These are phyloP conservation scores for Inosperma sp. DNA, from an alignment of 768 basidiomycete species.

Conservation along the genomic window DNA sequence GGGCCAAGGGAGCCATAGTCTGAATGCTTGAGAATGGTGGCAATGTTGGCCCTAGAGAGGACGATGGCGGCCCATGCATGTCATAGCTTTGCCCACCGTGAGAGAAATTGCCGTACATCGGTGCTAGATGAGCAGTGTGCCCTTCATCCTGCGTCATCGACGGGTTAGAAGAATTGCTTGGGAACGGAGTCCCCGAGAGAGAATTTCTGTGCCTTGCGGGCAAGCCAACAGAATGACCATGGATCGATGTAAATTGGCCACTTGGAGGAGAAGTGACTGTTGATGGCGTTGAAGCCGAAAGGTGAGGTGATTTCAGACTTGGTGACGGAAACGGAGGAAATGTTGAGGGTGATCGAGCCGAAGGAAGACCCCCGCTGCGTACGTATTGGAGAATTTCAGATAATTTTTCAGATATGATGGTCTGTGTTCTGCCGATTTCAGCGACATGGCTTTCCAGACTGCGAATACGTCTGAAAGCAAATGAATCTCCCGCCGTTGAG, in stretches of 20 bases:
- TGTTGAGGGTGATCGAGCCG: slow-evolving; percentile 59
- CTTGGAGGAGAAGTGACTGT: too few species aligned
- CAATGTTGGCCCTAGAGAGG: slow-evolving; percentile 48
- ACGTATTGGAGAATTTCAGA: slow-evolving; percentile 77
- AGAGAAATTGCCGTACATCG: slow-evolving; percentile 40
- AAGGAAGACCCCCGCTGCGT: slow-evolving; percentile 47
- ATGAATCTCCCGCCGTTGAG: slow-evolving; percentile 9
- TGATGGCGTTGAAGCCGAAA: too few species aligned
- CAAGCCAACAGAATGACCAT: slow-evolving; percentile 23
- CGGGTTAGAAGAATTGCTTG: slow-evolving; percentile 27
- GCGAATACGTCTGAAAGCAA: slow-evolving; percentile 70
- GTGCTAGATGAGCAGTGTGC: slow-evolving; percentile 40
- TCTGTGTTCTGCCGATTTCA: slow-evolving; percentile 71
- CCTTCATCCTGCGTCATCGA: slow-evolving; percentile 29
- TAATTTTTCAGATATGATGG: slow-evolving; percentile 72
- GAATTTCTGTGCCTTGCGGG: slow-evolving; percentile 34
- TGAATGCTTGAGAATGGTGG: slow-evolving; percentile 72
- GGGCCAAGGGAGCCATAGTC: slow-evolving; percentile 45
- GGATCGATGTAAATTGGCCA: slow-evolving; percentile 31
- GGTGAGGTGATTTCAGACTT: slow-evolving; percentile 44
- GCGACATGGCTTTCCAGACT: slow-evolving; percentile 84
- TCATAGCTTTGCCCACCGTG: slow-evolving; percentile 34
- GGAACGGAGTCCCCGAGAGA: slow-evolving; percentile 34
- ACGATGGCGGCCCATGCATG: slow-evolving; percentile 22
- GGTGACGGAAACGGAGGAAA: slow-evolving; percentile 61